These are phyloP conservation scores for Setomelanomma holmii DNA, from an alignment of 2,329 filamentous ascomycete species.

Conservation along the genomic window DNA sequence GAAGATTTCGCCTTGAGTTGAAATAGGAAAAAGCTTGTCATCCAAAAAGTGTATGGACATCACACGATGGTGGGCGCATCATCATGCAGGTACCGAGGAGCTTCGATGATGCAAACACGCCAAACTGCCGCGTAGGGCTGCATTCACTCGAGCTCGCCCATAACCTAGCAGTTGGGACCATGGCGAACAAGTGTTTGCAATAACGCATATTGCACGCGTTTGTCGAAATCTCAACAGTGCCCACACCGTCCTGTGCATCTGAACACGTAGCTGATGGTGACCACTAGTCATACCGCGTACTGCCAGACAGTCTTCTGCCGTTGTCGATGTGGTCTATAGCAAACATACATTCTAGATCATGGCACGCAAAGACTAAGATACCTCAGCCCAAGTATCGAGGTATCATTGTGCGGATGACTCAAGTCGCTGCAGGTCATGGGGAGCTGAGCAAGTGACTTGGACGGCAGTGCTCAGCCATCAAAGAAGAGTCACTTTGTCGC, in stretches of 20 bases:
- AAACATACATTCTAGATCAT: background rate
- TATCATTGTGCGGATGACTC: constrained; percentile 24
- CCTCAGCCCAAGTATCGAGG: background rate
- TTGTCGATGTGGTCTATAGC: background rate
- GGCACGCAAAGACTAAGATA: background rate
- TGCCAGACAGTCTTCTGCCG: background rate
- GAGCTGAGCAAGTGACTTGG: constrained; percentile 38
- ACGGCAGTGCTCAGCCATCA: constrained; percentile 40
- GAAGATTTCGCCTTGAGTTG: constrained; percentile 12
- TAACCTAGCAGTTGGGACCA: background rate
- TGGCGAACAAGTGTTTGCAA: background rate
- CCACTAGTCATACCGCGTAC: background rate
- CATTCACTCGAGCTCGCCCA: background rate
- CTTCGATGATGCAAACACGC: constrained; percentile 23
- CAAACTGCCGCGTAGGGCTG: constrained; percentile 15
- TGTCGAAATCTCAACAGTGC: background rate
- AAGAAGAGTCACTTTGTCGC: constrained; percentile 30
- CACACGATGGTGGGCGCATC: constrained; percentile 43
- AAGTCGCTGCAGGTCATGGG: constrained; percentile 33
- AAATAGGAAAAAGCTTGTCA: constrained; percentile 9
- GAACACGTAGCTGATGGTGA: background rate
- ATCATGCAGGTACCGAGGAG: constrained; percentile 16
- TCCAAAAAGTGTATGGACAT: constrained; percentile 23
- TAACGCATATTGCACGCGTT: background rate
- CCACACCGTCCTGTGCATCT: background rate